These are phyloP conservation scores for Colletotrichum higginsianum DNA, from an alignment of 2,329 filamentous ascomycete genomes.

Conservation along the genomic window DNA sequence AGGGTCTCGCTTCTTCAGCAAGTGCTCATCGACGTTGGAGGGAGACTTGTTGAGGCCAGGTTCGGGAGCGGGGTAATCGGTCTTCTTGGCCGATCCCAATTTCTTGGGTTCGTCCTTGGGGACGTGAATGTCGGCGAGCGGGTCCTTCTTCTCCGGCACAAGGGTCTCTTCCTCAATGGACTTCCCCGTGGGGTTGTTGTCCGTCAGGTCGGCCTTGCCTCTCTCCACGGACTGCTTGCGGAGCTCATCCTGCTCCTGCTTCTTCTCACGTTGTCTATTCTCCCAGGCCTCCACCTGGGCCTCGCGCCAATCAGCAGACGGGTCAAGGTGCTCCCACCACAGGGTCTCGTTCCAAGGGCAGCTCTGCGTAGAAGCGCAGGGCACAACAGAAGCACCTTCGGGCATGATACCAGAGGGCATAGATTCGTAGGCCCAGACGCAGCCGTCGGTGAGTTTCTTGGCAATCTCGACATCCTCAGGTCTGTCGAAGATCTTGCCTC, in stretches of 20 bases:
- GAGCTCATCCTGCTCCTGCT: constrained; percentile 49
- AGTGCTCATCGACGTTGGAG: constrained; percentile 38
- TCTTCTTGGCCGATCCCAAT: constrained; percentile 40
- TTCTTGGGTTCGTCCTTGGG: constrained; percentile 35
- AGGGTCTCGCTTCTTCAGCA: constrained; percentile 35
- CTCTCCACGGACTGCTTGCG: constrained; percentile 39
- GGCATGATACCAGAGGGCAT: constrained; percentile 77
- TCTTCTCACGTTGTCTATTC: constrained; percentile 55
- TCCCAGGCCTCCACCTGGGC: constrained; percentile 62
- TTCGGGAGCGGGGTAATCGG: constrained; percentile 33
- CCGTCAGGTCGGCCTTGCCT: background rate
- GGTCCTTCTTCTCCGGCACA: constrained; percentile 24
- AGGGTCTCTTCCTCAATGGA: background rate
- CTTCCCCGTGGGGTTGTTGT: background rate
- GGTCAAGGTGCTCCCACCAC: constrained; percentile 67
- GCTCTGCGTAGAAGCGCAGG: constrained; percentile 62
- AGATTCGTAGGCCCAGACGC: constrained; percentile 77
- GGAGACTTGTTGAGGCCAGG: constrained; percentile 36
- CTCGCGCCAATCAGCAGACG: constrained; percentile 59
- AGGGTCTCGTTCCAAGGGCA: constrained; percentile 69
- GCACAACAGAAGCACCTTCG: constrained; percentile 64
- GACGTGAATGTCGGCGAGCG: constrained; percentile 31
- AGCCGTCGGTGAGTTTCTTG: constrained; percentile 76
- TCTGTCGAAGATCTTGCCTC: constrained; percentile 73
- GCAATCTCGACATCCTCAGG: constrained; percentile 74